Percentiles rank a stretch among this genome's conserved stretches.
Evolutionary conservation across 164 flowering plant genomes (phyloP).

Genomic region (Brasenia schreberi): DNA sequence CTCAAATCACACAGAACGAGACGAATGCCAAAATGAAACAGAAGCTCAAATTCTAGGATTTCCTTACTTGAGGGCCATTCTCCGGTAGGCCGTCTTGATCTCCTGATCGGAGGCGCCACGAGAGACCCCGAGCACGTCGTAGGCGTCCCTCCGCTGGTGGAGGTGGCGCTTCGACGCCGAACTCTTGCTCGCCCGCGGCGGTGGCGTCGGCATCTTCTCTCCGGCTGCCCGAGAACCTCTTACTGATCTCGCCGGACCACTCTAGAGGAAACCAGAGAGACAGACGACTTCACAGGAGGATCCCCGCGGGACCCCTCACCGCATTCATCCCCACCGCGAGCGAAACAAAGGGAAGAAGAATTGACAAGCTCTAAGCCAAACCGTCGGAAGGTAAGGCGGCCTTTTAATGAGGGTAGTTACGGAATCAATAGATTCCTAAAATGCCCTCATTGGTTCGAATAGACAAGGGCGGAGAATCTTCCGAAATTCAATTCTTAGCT

Average conservation of each 20-base stretch:
- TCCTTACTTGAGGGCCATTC: slow-evolving; percentile 77
- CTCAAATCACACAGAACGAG: too few species aligned
- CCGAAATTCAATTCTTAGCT: background rate
- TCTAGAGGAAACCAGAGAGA: background rate
- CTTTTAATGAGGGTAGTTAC: background rate
- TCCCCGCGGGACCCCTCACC: background rate
- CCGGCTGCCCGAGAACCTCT: background rate
- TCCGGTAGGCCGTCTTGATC: slow-evolving; percentile 79
- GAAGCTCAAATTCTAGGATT: background rate
- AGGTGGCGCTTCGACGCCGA: background rate
- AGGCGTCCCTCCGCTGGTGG: slow-evolving; percentile 59
- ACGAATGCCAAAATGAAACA: too few species aligned
- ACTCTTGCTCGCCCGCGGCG: background rate
- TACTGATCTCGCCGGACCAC: background rate
- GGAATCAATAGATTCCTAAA: background rate
- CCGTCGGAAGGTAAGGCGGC: too few species aligned
- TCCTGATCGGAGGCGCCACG: slow-evolving; percentile 74
- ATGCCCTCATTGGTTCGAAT: background rate
- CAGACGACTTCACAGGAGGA: background rate
- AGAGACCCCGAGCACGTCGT: slow-evolving; percentile 72
- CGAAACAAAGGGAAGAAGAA: background rate
- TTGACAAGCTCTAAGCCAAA: too few species aligned
- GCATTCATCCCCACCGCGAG: background rate
- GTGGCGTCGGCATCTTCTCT: background rate
- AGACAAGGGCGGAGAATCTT: background rate